Conservation (phyloP, 257 asterid species). For the Ocimum tenuiflorum region DNA sequence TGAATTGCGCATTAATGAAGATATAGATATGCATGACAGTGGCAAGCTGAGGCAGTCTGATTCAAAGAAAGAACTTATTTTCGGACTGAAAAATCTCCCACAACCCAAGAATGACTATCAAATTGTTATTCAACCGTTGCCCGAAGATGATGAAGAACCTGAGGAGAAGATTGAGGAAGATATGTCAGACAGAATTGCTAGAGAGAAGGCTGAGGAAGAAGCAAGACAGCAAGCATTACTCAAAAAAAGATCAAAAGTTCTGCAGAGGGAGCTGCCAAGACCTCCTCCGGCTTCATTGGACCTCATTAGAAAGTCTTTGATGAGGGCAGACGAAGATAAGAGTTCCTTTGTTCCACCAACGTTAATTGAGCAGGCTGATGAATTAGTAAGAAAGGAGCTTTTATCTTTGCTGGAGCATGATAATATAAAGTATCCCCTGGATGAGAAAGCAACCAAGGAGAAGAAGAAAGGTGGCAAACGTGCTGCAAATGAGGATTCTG, state of each 20-base stretch:
- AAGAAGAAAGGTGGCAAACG: conserved; percentile 72
- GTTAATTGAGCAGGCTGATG: conserved; percentile 87
- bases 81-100: conserved; percentile 70
- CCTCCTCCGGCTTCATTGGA: conserved; percentile 83
- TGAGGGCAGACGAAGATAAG: conserved; percentile 75
- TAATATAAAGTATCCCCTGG: conserved; percentile 77
- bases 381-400: conserved; percentile 77
- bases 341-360: conserved; percentile 97
- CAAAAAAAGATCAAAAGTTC: conserved; percentile 80
- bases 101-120: conserved; percentile 95
- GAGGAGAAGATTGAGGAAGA: conserved; percentile 97
- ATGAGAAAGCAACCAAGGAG: conserved; percentile 65
- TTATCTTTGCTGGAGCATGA: conserved; percentile 84
- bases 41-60: conserved; percentile 51
- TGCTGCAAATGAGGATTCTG: conserved; percentile 37
- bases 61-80: conserved; percentile 48
- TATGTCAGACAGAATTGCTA: conserved; percentile 92
- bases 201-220: conserved; percentile 95
- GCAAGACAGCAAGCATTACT: conserved; percentile 79
- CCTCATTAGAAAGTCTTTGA: conserved; percentile 54
- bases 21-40: conserved; percentile 50
- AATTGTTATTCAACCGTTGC: conserved; percentile 56
- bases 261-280: conserved; percentile 96
- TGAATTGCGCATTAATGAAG: conserved; percentile 77
- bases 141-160: conserved; percentile 82